Evolutionary conservation across 2,329 filamentous ascomycete species (phyloP).

Genomic region (Metarhizium humberi): DNA sequence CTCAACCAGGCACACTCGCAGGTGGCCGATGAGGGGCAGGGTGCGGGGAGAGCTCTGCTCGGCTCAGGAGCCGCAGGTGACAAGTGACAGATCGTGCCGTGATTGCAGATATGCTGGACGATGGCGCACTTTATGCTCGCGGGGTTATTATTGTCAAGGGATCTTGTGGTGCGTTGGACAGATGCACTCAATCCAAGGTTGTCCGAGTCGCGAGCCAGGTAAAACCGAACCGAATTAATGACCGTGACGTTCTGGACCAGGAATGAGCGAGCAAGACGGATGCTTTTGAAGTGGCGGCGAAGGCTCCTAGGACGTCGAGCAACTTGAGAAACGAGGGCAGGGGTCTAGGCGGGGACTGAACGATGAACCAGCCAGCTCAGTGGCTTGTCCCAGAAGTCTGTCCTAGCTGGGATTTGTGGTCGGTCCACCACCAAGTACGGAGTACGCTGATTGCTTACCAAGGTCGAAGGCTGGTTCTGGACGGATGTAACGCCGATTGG

Average conservation of each 20-base stretch:
- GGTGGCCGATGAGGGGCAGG: slow-evolving; percentile 7
- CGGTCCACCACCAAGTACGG: background rate
- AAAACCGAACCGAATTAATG: background rate
- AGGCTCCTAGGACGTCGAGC: slow-evolving; percentile 1
- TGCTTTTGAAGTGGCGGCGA: slow-evolving; percentile 3
- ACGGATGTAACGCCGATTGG: slow-evolving; percentile 4
- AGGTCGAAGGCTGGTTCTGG: no score
- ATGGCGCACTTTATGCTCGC: background rate
- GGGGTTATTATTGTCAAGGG: background rate
- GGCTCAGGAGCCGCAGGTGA: slow-evolving; percentile 6
- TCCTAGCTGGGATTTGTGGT: slow-evolving; percentile 1
- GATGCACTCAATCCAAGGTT: background rate
- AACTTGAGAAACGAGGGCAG: background rate
- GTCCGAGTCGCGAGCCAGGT: background rate
- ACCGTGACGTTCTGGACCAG: background rate
- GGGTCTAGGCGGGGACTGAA: slow-evolving; percentile 3
- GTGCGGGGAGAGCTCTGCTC: slow-evolving; percentile 11
- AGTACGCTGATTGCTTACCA: no score
- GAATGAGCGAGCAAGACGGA: background rate
- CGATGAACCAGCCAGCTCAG: background rate
- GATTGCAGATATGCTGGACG: background rate
- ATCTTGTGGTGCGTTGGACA: background rate
- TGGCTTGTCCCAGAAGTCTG: slow-evolving; percentile 1
- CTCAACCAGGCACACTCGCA: slow-evolving; percentile 8
- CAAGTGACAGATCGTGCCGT: slow-evolving; percentile 3